Conservation (phyloP, 2,329 filamentous ascomycete species). For the Hypoxylon sp. region DNA sequence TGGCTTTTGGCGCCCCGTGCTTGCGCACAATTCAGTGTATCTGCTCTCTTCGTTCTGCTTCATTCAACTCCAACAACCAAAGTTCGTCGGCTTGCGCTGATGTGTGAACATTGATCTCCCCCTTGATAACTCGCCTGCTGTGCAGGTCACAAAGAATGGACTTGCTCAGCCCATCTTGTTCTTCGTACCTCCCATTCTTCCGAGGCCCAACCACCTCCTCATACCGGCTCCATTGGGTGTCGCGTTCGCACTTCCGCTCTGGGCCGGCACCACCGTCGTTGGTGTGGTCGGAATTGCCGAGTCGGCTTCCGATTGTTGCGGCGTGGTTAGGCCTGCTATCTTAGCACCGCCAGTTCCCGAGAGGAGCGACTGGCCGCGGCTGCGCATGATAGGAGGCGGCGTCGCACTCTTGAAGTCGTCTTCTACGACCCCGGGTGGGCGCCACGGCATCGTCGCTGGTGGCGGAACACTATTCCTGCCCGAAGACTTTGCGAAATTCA, state of each 20-base stretch:
- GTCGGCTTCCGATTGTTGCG: slow-evolving; percentile 21
- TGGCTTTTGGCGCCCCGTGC: slow-evolving; percentile 13
- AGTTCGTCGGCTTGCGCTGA: neutral
- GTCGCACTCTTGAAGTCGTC: slow-evolving; percentile 66
- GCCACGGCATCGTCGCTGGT: slow-evolving; percentile 50
- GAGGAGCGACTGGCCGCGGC: slow-evolving; percentile 48
- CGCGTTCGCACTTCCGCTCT: slow-evolving; percentile 16
- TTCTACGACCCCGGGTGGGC: slow-evolving; percentile 60
- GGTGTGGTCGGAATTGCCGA: slow-evolving; percentile 32
- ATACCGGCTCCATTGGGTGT: slow-evolving; percentile 31
- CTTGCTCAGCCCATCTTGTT: slow-evolving; percentile 45
- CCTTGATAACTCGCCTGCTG: neutral
- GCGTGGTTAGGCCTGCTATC: slow-evolving; percentile 21
- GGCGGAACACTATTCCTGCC: slow-evolving; percentile 54
- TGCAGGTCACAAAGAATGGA: slow-evolving; percentile 8
- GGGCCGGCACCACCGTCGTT: slow-evolving; percentile 24
- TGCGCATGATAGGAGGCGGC: slow-evolving; percentile 70
- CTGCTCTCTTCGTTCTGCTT: slow-evolving; percentile 4
- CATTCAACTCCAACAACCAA: neutral
- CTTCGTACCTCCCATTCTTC: slow-evolving; percentile 49
- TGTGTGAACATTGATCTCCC: neutral
- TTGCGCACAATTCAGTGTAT: slow-evolving; percentile 35
- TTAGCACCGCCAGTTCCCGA: slow-evolving; percentile 10
- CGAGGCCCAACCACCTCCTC: slow-evolving; percentile 54
- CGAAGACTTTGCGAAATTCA: slow-evolving; percentile 30